phyloP scores from a whole-genome alignment of 768 basidiomycete genomes.

The Chalciporus sphaerocephalus region DNA sequence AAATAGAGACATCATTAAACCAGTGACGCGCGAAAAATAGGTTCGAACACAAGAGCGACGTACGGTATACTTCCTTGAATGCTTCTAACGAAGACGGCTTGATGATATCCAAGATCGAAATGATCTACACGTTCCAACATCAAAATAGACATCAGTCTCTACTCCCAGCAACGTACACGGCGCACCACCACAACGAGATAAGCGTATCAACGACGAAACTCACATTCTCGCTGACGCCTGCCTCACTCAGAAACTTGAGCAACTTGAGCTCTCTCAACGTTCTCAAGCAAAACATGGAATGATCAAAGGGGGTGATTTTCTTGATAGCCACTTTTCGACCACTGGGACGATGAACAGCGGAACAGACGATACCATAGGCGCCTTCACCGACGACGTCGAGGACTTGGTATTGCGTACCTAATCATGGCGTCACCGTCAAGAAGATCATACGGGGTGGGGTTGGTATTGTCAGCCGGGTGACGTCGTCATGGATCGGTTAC shows the following conservation, averaged over 20 bases:
- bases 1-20: constrained; percentile 12
- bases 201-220: constrained; percentile 9
- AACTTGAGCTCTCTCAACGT: constrained; percentile 87
- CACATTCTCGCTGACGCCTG: constrained; percentile 87
- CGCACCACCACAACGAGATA: not conserved
- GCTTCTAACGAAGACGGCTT: constrained; percentile 74
- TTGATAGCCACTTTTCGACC: constrained; percentile 95
- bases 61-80: constrained; percentile 83
- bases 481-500: constrained; percentile 16
- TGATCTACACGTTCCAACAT: constrained; percentile 50
- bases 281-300: constrained; percentile 89
- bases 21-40: no score
- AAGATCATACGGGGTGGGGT: no score
- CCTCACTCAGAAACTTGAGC: constrained; percentile 79
- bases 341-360: constrained; percentile 82
- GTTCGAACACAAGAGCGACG: constrained; percentile 33
- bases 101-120: constrained; percentile 86
- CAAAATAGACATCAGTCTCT: not conserved
- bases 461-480: not conserved
- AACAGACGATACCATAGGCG: constrained; percentile 94
- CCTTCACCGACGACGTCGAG: constrained; percentile 87
- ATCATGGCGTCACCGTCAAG: no score
- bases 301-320: constrained; percentile 93
- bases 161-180: not conserved
- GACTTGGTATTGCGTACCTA: constrained; percentile 80